phyloP scores from a whole-genome alignment of 2,329 filamentous ascomycete species.

The Cercospora sp. region DNA sequence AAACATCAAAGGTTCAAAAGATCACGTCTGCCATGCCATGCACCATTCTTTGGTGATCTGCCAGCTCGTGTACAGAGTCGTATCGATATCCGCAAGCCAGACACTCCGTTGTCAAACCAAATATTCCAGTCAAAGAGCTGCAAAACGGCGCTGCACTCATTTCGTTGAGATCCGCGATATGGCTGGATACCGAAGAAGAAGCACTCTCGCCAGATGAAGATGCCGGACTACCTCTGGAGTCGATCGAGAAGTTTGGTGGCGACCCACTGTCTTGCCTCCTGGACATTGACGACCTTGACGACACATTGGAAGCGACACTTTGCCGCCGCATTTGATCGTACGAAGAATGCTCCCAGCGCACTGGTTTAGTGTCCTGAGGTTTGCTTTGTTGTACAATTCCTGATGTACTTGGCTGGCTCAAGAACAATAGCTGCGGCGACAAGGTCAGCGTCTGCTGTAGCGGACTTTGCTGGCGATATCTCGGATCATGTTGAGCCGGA shows the following conservation, averaged over 20 bases:
- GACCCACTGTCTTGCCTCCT: conserved; percentile 13
- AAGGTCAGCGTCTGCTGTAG: conserved; percentile 12
- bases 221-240: conserved; percentile 15
- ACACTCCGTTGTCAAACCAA: conserved; percentile 22
- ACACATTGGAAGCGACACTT: conserved; percentile 16
- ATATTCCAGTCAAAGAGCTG: conserved; percentile 16
- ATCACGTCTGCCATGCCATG: conserved; percentile 29
- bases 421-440: conserved; percentile 15
- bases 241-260: conserved; percentile 7
- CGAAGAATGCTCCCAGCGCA: conserved; percentile 4
- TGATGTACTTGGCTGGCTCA: not conserved
- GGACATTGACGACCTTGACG: conserved; percentile 9
- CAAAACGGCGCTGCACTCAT: conserved; percentile 22
- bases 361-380: conserved; percentile 8
- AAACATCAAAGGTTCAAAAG: conserved; percentile 12
- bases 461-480: not conserved
- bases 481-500: not conserved
- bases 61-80: conserved; percentile 27
- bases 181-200: conserved; percentile 10
- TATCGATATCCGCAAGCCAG: conserved; percentile 30
- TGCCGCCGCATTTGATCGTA: conserved; percentile 8
- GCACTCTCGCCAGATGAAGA: conserved; percentile 18
- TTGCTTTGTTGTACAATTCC: not conserved
- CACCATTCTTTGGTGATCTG: conserved; percentile 27
- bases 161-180: conserved; percentile 9